Conservation (phyloP, 2,329 filamentous ascomycete genomes). For the Nemania sp. region DNA sequence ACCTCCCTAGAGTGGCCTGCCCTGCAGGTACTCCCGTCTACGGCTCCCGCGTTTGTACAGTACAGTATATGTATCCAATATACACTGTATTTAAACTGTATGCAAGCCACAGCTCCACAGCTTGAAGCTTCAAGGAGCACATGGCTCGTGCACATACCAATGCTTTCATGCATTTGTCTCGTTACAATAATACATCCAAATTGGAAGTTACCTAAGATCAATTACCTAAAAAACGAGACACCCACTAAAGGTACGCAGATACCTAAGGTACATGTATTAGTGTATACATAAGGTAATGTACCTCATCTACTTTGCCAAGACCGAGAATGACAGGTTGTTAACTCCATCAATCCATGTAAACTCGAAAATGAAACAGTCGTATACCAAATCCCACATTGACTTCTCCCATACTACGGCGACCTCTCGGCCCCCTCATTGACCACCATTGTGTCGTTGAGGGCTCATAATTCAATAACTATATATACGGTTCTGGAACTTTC, state of each 20-base stretch:
- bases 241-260: too few relatives aligned
- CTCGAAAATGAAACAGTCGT: not conserved
- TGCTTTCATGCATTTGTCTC: too few relatives aligned
- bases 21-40: constrained; percentile 18
- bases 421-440: not conserved
- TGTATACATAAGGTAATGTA: too few relatives aligned
- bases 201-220: too few relatives aligned
- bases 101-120: constrained; percentile 2
- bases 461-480: too few relatives aligned
- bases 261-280: too few relatives aligned
- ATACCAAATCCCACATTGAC: not conserved
- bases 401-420: not conserved
- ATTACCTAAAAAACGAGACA: too few relatives aligned
- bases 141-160: constrained; percentile 3
- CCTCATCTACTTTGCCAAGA: constrained; percentile 11
- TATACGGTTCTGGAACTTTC: too few relatives aligned
- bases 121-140: not conserved
- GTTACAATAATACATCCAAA: too few relatives aligned
- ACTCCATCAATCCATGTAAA: constrained; percentile 11
- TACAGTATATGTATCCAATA: too few relatives aligned
- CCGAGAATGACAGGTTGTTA: constrained; percentile 40
- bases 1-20: not conserved
- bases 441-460: too few relatives aligned
- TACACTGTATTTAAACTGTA: too few relatives aligned
- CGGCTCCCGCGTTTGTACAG: not conserved